Base-by-base conservation (phyloP, 202 grass and related monocot species). In the Panicum hallii region DNA sequence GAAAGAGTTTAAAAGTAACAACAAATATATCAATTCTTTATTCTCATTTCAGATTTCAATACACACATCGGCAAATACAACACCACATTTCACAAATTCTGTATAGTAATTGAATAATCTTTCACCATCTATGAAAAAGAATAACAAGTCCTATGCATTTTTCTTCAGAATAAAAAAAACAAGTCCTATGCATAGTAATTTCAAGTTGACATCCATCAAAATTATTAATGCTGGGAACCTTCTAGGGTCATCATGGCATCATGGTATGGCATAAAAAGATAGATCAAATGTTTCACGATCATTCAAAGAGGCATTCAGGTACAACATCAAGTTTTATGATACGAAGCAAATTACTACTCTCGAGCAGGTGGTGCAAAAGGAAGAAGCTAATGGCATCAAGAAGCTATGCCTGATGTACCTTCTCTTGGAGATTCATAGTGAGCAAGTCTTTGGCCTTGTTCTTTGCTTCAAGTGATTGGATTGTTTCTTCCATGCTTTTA, bases 401-500 rank as follows among this genome's bases (percentile, higher is more conserved):
- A 5, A 73, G 17, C 4, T 9, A 60, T 54, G 42, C 36, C 20
- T 12, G 16, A 38, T 54, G 69, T 87, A 99, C 96, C 83, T 92
- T 96, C 22, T 99, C 96, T 90, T 99, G 93, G 15, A 99, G 93
- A 86, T 87, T 95, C 86, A 72, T 57, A 7, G 82, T 92, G 45
- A 91, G 81, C 70, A 94, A 64, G 50, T 94, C 93, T 92, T 99
- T 99, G n/a, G 93, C 79, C 71, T 94, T 96, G 86, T 92, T 96
- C 77, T 88, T 94, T 9, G 84, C 76, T 79, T 99, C 97, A 67
- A 99, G 81, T 49, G 88, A 94, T 47, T 91, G 91, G 80, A 99
- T 94, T 70, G 72, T 85, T 72, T 90, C 93, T 84, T 88, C 90
- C 97, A 99, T 91, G 81, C 65, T 92, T 63, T 89, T 95, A 61